phyloP scores from a whole-genome alignment of 2,329 filamentous ascomycete species.

The Fulvia fulva region DNA sequence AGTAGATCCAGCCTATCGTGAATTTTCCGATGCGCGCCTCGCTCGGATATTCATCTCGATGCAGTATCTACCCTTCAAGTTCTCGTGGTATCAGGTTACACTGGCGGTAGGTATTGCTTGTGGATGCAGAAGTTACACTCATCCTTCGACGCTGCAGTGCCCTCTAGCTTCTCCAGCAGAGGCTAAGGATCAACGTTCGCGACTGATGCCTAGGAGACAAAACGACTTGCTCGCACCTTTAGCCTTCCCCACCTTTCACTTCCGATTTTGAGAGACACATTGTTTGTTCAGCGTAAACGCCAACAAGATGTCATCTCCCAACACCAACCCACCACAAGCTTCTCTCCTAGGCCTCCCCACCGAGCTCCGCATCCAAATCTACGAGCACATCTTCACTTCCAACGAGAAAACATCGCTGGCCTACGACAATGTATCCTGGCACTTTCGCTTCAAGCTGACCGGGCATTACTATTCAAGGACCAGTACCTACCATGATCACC shows the following conservation, averaged over 20 bases:
- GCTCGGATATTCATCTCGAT: too few species aligned
- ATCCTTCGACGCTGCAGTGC: not conserved
- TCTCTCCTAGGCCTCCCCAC: not conserved
- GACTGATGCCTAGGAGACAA: not conserved
- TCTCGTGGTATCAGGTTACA: too few species aligned
- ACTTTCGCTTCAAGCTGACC: not conserved
- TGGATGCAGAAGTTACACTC: not conserved
- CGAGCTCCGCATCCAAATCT: conserved; percentile 2
- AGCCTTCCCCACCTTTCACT: not conserved
- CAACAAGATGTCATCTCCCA: not conserved
- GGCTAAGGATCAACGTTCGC: not conserved
- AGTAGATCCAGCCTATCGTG: too few species aligned
- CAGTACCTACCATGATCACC: not conserved
- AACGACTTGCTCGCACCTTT: too few species aligned
- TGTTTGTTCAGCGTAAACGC: not conserved
- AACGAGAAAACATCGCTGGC: not conserved
- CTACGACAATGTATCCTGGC: not conserved
- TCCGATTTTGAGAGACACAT: not conserved
- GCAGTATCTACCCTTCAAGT: too few species aligned
- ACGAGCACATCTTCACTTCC: not conserved
- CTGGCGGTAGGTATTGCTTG: too few species aligned
- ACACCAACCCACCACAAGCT: not conserved
- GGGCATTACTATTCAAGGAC: not conserved
- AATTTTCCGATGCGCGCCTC: too few species aligned
- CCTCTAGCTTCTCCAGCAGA: not conserved